Conservation (phyloP, 192 early-diverging fungal genomes). For the Thoreauomyces humboldtii region DNA sequence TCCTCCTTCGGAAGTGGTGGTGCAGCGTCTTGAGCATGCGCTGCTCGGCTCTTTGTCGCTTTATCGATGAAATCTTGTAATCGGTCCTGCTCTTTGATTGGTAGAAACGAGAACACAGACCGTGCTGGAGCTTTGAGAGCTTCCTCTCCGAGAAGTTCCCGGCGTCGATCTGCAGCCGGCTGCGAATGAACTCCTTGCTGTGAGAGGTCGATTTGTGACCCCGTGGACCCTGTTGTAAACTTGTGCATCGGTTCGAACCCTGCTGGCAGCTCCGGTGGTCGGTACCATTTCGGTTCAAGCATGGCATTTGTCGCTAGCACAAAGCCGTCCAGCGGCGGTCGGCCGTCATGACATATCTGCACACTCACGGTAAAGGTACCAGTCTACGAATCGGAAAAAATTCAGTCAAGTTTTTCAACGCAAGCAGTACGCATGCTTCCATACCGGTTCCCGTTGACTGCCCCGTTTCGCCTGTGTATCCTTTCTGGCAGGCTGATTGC, state of each 20-base stretch:
- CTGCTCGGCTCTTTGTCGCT: conserved; percentile 17
- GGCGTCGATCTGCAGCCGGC: conserved; percentile 53
- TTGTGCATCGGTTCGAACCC: conserved; percentile 33
- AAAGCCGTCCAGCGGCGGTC: conserved; percentile 54
- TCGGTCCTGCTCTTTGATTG: conserved; percentile 61
- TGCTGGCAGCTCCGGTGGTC: conserved; percentile 38
- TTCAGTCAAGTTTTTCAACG: no score
- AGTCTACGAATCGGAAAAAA: no score
- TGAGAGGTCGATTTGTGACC: background rate
- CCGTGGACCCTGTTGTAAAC: background rate
- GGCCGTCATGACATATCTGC: conserved; percentile 57
- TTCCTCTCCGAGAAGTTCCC: conserved; percentile 69
- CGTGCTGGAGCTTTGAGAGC: conserved; percentile 58
- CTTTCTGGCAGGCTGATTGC: no score
- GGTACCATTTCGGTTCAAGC: conserved; percentile 47
- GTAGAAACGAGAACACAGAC: conserved; percentile 72
- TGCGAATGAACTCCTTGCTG: background rate
- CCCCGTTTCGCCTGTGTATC: no score
- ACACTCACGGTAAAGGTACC: no score
- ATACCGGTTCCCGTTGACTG: no score
- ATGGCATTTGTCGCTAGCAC: conserved; percentile 36
- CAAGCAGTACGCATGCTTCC: no score
- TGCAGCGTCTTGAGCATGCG: background rate
- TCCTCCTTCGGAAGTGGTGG: background rate
- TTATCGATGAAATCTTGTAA: conserved; percentile 53